phyloP scores from a whole-genome alignment of 108 stramenopile species.

The Skeletonema menzelii region DNA sequence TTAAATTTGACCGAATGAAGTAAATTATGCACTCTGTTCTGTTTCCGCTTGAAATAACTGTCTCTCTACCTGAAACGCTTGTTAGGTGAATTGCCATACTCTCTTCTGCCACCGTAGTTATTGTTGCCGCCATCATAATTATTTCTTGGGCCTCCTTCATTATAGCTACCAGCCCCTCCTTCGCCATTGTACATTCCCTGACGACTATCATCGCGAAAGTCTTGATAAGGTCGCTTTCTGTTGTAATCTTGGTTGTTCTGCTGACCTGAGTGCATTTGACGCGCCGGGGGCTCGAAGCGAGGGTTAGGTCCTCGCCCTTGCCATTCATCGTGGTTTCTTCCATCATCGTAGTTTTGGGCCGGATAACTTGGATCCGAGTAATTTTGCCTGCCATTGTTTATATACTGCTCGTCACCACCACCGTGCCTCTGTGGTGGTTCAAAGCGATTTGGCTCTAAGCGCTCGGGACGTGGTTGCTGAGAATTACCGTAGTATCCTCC shows the following conservation, averaged over 20 bases:
- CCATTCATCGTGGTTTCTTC: constrained; percentile 16
- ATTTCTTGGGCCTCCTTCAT: constrained; percentile 6
- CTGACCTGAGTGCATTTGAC: constrained; percentile 8
- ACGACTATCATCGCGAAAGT: constrained; percentile 8
- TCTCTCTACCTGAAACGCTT: not conserved
- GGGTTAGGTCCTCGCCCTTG: constrained; percentile 17
- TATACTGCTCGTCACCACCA: constrained; percentile 2
- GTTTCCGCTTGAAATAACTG: not conserved
- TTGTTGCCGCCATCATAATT: constrained; percentile 19
- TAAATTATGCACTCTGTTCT: constrained; percentile 17
- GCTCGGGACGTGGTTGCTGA: constrained; percentile 1
- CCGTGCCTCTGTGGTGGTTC: constrained; percentile 16
- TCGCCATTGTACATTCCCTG: constrained; percentile 1
- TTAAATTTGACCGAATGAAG: constrained; percentile 12
- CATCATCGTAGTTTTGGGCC: constrained; percentile 9
- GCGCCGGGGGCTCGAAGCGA: constrained; percentile 25
- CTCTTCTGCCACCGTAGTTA: constrained; percentile 33
- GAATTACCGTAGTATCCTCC: constrained; percentile 20
- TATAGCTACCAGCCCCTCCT: constrained; percentile 2
- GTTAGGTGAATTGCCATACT: constrained; percentile 13
- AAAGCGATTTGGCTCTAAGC: not conserved
- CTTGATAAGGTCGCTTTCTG: constrained; percentile 27
- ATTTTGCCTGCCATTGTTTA: constrained; percentile 6
- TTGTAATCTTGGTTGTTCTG: constrained; percentile 23
- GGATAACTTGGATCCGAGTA: constrained; percentile 17